Base-by-base conservation (phyloP, 2,329 filamentous ascomycete species). In the Aspergillus fijiensis region DNA sequence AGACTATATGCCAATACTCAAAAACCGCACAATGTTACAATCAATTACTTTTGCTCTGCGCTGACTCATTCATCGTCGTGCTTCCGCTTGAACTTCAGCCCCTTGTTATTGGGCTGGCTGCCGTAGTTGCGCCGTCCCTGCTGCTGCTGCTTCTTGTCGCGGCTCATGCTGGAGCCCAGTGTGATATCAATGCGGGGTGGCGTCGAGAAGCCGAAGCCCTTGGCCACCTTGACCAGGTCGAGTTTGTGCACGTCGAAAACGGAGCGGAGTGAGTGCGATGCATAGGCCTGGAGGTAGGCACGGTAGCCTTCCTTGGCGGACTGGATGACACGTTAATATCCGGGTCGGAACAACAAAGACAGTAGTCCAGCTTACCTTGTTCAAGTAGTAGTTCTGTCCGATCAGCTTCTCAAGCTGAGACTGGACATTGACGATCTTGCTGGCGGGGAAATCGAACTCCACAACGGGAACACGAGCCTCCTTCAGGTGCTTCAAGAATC, bases 341-440 rank as follows among this genome's bases (percentile, higher is more conserved):
- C 14, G 9, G 29, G 52, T 60, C 25, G 25, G 52, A n/a, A 60
- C 14, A 48, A 35, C 14, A 1, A 21, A 23, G 16, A 21, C 5
- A 12, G 7, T 14, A 12, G 23, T 58, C 10, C 52, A 42, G 69
- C 79, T 59, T 72, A 85, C 83, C 85, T 96, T 95, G 81, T 97
- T 95, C 60, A 99, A 84, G 77, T 97, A 97, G 81, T 98, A 98
- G 79, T 99, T 98, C 76, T 95, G 90, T 31, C 86, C 87, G 70
- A 99, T 96, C 66, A 98, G 85, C 79, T 94, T 95, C 83, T 98
- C 94, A 10, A 98, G 85, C 77, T 97, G 92, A 70, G 90, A 87
- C 80, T 96, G 89, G 67, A 96, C 88, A 71, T 96, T 95, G 70
- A 94, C 82, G 65, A 99, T 91, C 83, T 96, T 96, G 80, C 91